phyloP scores from a whole-genome alignment of 352 stramenopile species.

The Pythium angustatum region DNA sequence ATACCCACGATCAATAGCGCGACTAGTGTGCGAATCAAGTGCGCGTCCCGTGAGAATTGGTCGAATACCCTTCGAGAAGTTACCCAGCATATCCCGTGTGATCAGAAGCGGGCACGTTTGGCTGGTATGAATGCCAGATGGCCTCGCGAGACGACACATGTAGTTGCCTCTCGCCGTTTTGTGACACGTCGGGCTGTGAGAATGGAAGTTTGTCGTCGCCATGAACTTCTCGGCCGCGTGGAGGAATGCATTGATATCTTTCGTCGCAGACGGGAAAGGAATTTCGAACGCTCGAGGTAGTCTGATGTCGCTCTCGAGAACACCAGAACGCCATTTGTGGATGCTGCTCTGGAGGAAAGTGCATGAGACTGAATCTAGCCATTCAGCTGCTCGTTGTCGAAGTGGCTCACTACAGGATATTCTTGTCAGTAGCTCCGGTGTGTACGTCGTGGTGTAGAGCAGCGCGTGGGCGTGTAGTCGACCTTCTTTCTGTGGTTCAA shows the following conservation, averaged over 20 bases:
- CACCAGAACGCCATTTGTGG: background rate
- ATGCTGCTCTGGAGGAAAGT: background rate
- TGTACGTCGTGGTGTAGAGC: slow-evolving; percentile 13
- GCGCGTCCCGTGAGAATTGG: background rate
- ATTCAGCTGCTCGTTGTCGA: background rate
- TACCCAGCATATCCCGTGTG: background rate
- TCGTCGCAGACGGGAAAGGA: background rate
- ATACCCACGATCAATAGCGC: background rate
- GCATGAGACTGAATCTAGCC: slow-evolving; percentile 1
- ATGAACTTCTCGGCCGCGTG: background rate
- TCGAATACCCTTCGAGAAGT: slow-evolving; percentile 3
- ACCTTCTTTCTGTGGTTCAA: slow-evolving; percentile 27
- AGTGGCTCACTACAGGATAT: background rate
- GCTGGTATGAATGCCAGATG: slow-evolving; percentile 16
- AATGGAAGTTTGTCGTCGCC: slow-evolving; percentile 21
- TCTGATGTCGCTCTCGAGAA: background rate
- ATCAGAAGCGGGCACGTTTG: slow-evolving; percentile 12
- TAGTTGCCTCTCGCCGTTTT: slow-evolving; percentile 21
- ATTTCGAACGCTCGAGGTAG: slow-evolving; percentile 4
- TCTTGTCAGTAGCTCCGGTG: slow-evolving; percentile 12
- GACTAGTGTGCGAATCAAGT: background rate
- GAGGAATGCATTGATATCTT: background rate
- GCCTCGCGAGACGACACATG: slow-evolving; percentile 24
- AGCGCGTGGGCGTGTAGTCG: slow-evolving; percentile 25
- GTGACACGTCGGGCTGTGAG: slow-evolving; percentile 22